Evolutionary conservation across 2,329 filamentous ascomycete species (phyloP).

Genomic region (Mycogone perniciosa): DNA sequence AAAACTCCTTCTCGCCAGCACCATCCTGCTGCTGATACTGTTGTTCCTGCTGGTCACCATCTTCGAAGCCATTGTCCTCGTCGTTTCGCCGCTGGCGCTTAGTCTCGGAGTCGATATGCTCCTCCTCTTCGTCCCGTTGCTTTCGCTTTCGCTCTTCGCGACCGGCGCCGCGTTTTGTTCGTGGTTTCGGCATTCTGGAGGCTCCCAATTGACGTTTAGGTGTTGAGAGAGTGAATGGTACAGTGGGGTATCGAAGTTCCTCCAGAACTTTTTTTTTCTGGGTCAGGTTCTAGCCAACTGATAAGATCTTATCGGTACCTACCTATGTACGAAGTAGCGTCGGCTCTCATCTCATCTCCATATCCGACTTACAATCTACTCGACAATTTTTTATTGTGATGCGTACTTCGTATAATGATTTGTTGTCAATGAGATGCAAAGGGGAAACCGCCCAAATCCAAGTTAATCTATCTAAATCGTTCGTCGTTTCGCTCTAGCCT

Average conservation of each 20-base stretch:
- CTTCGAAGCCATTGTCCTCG: slow-evolving; percentile 17
- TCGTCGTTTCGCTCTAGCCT: too few species aligned
- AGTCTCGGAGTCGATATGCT: slow-evolving; percentile 13
- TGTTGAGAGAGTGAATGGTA: background rate
- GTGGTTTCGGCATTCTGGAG: slow-evolving; percentile 36
- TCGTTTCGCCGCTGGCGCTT: slow-evolving; percentile 23
- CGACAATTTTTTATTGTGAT: too few species aligned
- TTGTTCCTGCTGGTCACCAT: slow-evolving; percentile 16
- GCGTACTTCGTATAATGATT: too few species aligned
- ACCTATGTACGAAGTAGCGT: background rate
- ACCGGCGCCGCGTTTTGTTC: slow-evolving; percentile 34
- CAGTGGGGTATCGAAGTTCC: background rate
- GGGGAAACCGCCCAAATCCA: too few species aligned
- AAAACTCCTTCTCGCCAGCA: slow-evolving; percentile 65
- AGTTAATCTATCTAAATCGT: too few species aligned
- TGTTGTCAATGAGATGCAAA: too few species aligned
- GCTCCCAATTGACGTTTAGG: background rate
- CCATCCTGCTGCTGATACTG: slow-evolving; percentile 21
- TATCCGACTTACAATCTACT: too few species aligned
- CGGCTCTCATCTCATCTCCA: too few species aligned
- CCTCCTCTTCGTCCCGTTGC: slow-evolving; percentile 23
- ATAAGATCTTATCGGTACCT: slow-evolving; percentile 14
- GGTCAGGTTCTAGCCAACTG: background rate
- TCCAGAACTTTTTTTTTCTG: slow-evolving; percentile 10
- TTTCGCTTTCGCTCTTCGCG: slow-evolving; percentile 39